A percentile compares a stretch with the other conserved stretches of the same genome.
phyloP scores from a whole-genome alignment of 2,329 filamentous ascomycete genomes.

The Penicillium sp. region DNA sequence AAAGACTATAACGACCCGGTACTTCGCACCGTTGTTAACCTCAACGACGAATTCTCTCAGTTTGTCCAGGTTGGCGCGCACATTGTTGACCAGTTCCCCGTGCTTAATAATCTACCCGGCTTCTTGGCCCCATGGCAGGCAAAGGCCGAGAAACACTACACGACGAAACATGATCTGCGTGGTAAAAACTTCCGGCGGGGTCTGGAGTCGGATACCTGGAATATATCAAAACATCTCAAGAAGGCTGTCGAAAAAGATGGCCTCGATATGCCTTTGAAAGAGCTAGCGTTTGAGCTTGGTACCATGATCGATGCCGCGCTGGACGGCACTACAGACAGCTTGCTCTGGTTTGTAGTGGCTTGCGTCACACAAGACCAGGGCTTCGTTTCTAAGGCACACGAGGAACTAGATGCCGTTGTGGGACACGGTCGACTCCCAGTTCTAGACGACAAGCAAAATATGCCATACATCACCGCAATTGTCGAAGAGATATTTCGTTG shows the following conservation, averaged over 20 bases:
- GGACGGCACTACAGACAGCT: background rate
- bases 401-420: constrained; percentile 20
- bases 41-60: background rate
- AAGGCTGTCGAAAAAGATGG: background rate
- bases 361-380: background rate
- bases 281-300: background rate
- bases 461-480: constrained; percentile 30
- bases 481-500: constrained; percentile 32
- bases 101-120: constrained; percentile 45
- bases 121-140: constrained; percentile 48
- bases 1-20: background rate
- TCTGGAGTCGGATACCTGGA: background rate
- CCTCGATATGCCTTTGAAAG: background rate
- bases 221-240: background rate
- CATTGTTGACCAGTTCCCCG: constrained; percentile 46
- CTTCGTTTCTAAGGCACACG: constrained; percentile 10
- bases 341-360: background rate
- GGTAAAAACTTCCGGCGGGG: background rate
- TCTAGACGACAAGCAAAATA: constrained; percentile 21
- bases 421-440: constrained; percentile 30
- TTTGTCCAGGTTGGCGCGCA: background rate
- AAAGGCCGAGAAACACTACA: constrained; percentile 15
- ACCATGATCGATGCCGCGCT: background rate
- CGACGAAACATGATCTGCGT: background rate
- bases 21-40: background rate